Base-by-base conservation (phyloP, 2,329 filamentous ascomycete genomes). In the Aureobasidium sp. region DNA sequence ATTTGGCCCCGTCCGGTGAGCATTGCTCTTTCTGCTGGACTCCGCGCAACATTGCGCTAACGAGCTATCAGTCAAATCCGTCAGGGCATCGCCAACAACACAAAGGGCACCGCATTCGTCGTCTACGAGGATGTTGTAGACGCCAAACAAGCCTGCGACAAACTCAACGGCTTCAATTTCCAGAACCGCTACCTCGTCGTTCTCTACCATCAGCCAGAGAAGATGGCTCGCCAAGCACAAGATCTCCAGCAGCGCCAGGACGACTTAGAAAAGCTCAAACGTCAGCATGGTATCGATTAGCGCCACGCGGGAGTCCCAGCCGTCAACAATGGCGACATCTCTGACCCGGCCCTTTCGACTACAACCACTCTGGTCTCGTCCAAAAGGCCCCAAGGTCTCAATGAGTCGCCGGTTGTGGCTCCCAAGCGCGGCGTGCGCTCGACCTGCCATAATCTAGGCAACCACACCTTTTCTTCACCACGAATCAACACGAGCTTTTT, bases 81-180 rank as follows among this genome's bases (percentile, higher is more conserved):
- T 75, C 92, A 97, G 80, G 94, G 94, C 71, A 97, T 97, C 75
- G 91, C 93, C 70, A 91, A 87, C 79, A 93, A 94, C 77, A 97
- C 94, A 72, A 99, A 97, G 79, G 94, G 94, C 75, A 99, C 94
- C 60, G 94, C 93, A 69, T 99, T 96, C 78, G 94, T 99, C 70
- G 94, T 99, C 78, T 99, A 97, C 83, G 94, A 97, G 79, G 94
- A 99, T 84, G 93, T 97, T 70, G 89, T 94, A 84, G 94, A 99
- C 83, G 92, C 94, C 69, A 99, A 99, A 82, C 88, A 91, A 79
- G 94, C 94, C 74, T 97, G 94, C 83, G 94, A 99, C 82, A 97
- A 97, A 82, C 84, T 99, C 77, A 99, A 99, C 82, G 94, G 94
- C 75, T 99, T 96, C 87, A 99, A 99, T 82, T 99, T 99, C 78